Base-by-base conservation (phyloP, 192 early-diverging fungal species). In the Haplosporangium gracile region DNA sequence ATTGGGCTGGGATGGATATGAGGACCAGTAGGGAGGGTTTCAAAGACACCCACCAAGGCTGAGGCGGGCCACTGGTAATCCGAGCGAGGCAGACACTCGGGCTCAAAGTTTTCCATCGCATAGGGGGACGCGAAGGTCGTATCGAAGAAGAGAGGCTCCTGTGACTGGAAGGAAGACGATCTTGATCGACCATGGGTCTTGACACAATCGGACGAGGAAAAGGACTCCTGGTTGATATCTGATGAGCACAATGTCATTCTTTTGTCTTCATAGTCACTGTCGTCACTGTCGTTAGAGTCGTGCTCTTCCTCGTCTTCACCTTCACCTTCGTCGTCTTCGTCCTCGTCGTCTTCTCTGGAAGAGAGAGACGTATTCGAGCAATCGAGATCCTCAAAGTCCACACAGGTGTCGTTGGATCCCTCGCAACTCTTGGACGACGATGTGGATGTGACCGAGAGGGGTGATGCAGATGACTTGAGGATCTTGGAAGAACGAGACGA, bases 81-180 rank as follows among this genome's bases (percentile, higher is more conserved):
- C 43, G 69, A 36, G 2, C 77, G 60, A 5, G 79, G 75, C 2
- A 86, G 79, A 36, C 83, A 86, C 40, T 86, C 83, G 32, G 83
- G 83, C 55, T 86, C 83, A 81, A 86, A 86, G 43, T 43, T 7
- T 9, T 86, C 83, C 70, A 76, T 74, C 22, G 60, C 32, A 3
- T 68, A 72, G 16, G 49, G 40, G 32, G 2, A 68, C 9, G 73
- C 42, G 38, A 70, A 63, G 32, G 36, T 72, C 1, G 72, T 2
- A 4, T 57, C 55, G 55, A 10, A 57, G 55, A 57, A 57, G n/a
- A 57, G 24, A 1, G 24, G 55, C 22, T 57, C 55, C 1, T 57
- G 7, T 5, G 55, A 57, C 26, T 57, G 55, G 55, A 57, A 57
- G 24, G n/a, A 26, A 57, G n/a, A 10, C n/a, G 55, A 26, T 26